Conservation (phyloP, 768 basidiomycete genomes). For the Leucocoprinus sp. region DNA sequence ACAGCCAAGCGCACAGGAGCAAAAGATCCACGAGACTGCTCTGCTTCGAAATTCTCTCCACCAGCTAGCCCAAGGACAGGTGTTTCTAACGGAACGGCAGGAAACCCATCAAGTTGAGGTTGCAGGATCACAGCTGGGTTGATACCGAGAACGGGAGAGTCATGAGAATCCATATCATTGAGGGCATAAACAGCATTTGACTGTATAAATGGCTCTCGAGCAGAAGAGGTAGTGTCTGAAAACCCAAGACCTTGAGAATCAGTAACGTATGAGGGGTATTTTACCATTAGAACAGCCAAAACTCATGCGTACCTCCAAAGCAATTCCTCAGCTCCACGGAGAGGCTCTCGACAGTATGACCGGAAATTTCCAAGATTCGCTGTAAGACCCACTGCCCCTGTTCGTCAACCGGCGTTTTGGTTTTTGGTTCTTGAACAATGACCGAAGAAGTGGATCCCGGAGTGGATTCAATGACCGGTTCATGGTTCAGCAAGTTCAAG, state of each 20-base stretch:
- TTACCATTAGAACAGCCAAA: not conserved
- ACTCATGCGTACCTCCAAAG: conserved; percentile 1
- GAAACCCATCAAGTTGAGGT: not conserved
- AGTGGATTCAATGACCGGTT: not conserved
- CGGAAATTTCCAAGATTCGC: conserved; percentile 4
- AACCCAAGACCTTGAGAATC: conserved; percentile 6
- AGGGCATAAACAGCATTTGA: conserved; percentile 15
- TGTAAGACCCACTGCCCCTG: conserved; percentile 4
- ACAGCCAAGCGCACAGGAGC: not conserved
- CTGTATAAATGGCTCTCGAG: not conserved
- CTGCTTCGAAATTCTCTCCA: not conserved
- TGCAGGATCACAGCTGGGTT: conserved; percentile 26
- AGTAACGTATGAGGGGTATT: not conserved
- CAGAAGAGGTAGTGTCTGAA: not conserved
- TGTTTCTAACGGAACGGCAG: not conserved
- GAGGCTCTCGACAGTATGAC: conserved; percentile 8
- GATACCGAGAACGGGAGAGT: conserved; percentile 17
- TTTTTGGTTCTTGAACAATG: not conserved
- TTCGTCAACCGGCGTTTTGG: not conserved
- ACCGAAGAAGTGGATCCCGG: not conserved
- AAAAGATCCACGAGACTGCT: not conserved
- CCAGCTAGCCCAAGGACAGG: not conserved
- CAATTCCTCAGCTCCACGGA: conserved; percentile 12
- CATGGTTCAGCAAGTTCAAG: conserved; percentile 3
- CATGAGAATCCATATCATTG: conserved; percentile 14